Evolutionary conservation across 192 early-diverging fungal species (phyloP).

Genomic region (Coemansia sp.): DNA sequence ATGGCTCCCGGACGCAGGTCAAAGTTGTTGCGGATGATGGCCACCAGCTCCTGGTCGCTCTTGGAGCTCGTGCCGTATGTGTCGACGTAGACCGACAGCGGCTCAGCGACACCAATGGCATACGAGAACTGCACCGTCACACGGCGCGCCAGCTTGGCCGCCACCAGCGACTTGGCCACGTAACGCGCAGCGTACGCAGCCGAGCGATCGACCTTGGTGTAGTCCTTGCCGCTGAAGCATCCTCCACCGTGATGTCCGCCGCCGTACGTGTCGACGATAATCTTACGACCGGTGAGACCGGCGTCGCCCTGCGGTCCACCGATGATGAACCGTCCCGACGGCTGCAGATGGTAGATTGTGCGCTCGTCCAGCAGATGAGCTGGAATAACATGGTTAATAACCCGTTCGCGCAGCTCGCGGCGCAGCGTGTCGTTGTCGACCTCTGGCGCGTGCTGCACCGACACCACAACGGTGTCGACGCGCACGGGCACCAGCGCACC

Average conservation of each 20-base stretch:
- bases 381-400: constrained; percentile 91
- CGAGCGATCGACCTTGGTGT: constrained; percentile 99
- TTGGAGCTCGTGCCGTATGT: constrained; percentile 94
- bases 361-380: constrained; percentile 82
- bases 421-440: constrained; percentile 83
- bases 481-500: constrained; percentile 93
- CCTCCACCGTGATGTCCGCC: constrained; percentile 97
- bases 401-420: constrained; percentile 85
- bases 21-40: constrained; percentile 97
- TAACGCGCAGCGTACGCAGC: constrained; percentile 97
- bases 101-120: constrained; percentile 98
- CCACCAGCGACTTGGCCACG: constrained; percentile 97
- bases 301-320: constrained; percentile 99
- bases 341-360: constrained; percentile 96
- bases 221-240: constrained; percentile 99
- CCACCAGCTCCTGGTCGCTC: constrained; percentile 85
- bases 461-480: constrained; percentile 97
- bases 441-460: constrained; percentile 92
- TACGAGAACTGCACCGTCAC: constrained; percentile 95
- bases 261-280: constrained; percentile 83
- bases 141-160: constrained; percentile 90
- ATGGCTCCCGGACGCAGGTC: constrained; percentile 98
- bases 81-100: constrained; percentile 93
- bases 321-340: constrained; percentile 98
- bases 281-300: constrained; percentile 98